Percentiles rank a stretch among this genome's conserved stretches.
Conservation (phyloP, 2,329 filamentous ascomycete genomes). For the Corniculantispora saksenae region DNA sequence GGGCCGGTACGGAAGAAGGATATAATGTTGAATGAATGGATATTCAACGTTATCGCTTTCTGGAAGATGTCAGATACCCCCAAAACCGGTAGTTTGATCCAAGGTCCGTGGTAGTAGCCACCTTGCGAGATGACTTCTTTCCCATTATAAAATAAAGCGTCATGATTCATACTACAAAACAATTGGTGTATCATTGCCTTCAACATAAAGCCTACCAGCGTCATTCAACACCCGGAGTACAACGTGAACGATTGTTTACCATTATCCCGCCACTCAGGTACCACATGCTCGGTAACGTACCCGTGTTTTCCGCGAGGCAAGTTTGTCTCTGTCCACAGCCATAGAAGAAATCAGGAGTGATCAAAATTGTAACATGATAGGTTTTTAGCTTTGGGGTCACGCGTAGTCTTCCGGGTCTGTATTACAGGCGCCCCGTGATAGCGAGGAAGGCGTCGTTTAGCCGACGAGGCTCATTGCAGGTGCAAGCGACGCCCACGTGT, state of each 20-base stretch:
- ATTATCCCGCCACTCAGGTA: not conserved
- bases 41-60: too few relatives aligned
- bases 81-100: too few relatives aligned
- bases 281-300: not conserved
- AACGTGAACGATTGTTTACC: not conserved
- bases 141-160: too few relatives aligned
- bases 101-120: too few relatives aligned
- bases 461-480: conserved; percentile 2
- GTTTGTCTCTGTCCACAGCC: conserved; percentile 6
- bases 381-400: not conserved
- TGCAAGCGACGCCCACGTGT: not conserved
- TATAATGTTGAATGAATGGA: too few relatives aligned
- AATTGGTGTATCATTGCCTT: too few relatives aligned
- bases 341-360: not conserved
- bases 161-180: too few relatives aligned
- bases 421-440: not conserved
- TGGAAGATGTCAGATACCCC: too few relatives aligned
- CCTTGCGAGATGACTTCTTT: too few relatives aligned
- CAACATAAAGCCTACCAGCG: not conserved
- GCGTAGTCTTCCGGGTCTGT: not conserved
- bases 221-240: not conserved
- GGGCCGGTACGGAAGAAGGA: too few relatives aligned
- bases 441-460: not conserved
- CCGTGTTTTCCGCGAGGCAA: not conserved
- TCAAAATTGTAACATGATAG: not conserved